Evolutionary conservation across 805 yeast genomes (phyloP).

Genomic region (Kockiozyma suomiensis): DNA sequence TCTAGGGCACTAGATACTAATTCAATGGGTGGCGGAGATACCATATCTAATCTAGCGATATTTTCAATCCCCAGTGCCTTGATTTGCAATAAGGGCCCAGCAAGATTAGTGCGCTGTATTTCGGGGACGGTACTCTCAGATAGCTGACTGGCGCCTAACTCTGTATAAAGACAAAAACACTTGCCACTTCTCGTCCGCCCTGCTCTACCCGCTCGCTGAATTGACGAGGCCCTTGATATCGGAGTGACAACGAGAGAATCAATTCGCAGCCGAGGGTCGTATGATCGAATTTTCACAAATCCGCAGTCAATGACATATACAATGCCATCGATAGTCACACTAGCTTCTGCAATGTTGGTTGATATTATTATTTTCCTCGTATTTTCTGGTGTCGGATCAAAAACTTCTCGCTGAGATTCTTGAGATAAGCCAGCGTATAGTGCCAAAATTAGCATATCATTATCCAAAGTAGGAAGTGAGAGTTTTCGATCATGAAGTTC

Average conservation of each 20-base stretch:
- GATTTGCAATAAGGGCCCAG: conserved; percentile 65
- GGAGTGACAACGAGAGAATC: conserved; percentile 73
- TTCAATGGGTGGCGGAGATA: conserved; percentile 75
- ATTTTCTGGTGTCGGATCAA: conserved; percentile 50
- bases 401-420: conserved; percentile 66
- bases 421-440: conserved; percentile 76
- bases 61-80: conserved; percentile 67
- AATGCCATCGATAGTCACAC: conserved; percentile 81
- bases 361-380: conserved; percentile 76
- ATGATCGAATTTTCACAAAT: conserved; percentile 72
- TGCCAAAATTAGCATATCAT: conserved; percentile 64
- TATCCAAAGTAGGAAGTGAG: conserved; percentile 52
- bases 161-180: conserved; percentile 69
- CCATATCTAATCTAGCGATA: conserved; percentile 64
- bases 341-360: conserved; percentile 87
- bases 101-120: conserved; percentile 74
- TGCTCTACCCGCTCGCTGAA: conserved; percentile 80
- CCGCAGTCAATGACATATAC: conserved; percentile 80
- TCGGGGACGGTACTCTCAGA: conserved; percentile 76
- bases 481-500: conserved; percentile 52
- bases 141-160: conserved; percentile 41
- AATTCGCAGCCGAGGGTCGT: conserved; percentile 72
- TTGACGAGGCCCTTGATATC: conserved; percentile 74
- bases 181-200: conserved; percentile 79
- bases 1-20: conserved; percentile 68